Percentiles rank a stretch among this genome's conserved stretches.
phyloP scores from a whole-genome alignment of 495 filamentous ascomycete species.

The Aspergillus campestris region DNA sequence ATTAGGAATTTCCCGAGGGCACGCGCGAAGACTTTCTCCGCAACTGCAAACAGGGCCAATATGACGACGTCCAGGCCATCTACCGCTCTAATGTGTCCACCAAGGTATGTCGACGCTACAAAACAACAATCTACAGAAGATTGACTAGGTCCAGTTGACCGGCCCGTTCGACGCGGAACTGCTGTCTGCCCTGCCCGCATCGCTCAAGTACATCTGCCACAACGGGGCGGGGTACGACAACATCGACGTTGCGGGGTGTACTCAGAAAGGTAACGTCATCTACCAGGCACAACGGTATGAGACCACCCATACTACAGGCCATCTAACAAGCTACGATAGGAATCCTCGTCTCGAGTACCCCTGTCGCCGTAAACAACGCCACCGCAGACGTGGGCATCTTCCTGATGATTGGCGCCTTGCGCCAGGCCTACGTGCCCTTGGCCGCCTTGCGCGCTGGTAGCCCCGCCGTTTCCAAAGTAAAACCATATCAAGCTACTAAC shows the following conservation, averaged over 20 bases:
- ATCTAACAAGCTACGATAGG: slow-evolving; percentile 17
- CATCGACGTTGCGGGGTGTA: slow-evolving; percentile 63
- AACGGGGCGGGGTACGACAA: slow-evolving; percentile 85
- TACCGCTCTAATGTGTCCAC: slow-evolving; percentile 54
- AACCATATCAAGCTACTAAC: background rate
- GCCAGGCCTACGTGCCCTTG: slow-evolving; percentile 56
- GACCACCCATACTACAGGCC: too few species aligned
- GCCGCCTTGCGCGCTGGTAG: slow-evolving; percentile 51
- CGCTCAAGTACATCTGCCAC: slow-evolving; percentile 72
- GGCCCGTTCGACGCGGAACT: slow-evolving; percentile 54
- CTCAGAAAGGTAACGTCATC: slow-evolving; percentile 34
- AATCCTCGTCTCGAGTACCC: slow-evolving; percentile 60
- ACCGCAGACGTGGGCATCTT: slow-evolving; percentile 68
- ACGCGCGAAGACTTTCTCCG: slow-evolving; percentile 44
- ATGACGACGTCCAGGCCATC: slow-evolving; percentile 49
- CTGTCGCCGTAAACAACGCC: slow-evolving; percentile 58
- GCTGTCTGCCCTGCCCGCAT: slow-evolving; percentile 50
- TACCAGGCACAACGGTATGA: too few species aligned
- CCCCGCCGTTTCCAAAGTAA: slow-evolving; percentile 11
- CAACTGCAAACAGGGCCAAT: slow-evolving; percentile 44
- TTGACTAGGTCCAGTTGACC: slow-evolving; percentile 34
- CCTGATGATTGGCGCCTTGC: slow-evolving; percentile 60
- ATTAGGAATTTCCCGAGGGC: slow-evolving; percentile 47
- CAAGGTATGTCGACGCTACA: slow-evolving; percentile 24
- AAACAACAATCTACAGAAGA: background rate